Percentiles rank a stretch among this genome's conserved stretches.
Conservation (phyloP, 2,329 filamentous ascomycete genomes). For the Cryphonectria nitschkei region DNA sequence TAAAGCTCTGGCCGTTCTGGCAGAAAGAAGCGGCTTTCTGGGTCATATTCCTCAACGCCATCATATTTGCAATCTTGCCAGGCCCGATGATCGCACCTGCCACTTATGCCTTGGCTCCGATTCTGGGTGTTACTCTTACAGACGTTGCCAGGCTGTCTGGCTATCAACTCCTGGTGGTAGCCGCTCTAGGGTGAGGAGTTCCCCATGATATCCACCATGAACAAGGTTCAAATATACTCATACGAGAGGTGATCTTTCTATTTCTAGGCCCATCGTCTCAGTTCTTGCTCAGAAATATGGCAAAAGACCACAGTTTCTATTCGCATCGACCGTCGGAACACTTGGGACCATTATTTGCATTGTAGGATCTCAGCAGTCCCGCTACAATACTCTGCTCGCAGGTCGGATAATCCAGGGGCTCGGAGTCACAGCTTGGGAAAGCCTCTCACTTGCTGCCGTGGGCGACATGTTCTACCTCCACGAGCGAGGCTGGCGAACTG, state of each 20-base stretch:
- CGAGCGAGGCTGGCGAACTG: constrained; percentile 37
- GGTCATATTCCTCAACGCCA: constrained; percentile 31
- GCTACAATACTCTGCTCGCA: constrained; percentile 39
- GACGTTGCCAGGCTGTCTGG: constrained; percentile 31
- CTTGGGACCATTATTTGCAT: constrained; percentile 37
- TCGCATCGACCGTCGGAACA: constrained; percentile 36
- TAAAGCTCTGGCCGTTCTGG: constrained; percentile 32
- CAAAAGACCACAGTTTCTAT: constrained; percentile 40
- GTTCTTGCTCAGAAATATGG: constrained; percentile 41
- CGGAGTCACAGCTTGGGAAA: constrained; percentile 40
- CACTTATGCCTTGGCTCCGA: constrained; percentile 29
- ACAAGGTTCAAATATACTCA: background rate
- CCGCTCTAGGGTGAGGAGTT: constrained; percentile 26
- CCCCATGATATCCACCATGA: no score
- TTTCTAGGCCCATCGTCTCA: constrained; percentile 34
- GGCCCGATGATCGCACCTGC: constrained; percentile 32
- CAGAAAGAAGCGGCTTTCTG: constrained; percentile 32
- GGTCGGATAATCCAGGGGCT: constrained; percentile 39
- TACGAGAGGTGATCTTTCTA: background rate
- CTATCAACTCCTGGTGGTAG: constrained; percentile 32
- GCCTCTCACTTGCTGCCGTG: constrained; percentile 38
- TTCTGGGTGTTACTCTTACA: constrained; percentile 35
- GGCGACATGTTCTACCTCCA: constrained; percentile 42
- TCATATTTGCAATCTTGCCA: constrained; percentile 32
- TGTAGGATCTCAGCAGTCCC: constrained; percentile 32